Percentiles rank a stretch among this genome's conserved stretches.
These are phyloP conservation scores for Craterostigma plantagineum DNA, from an alignment of 257 asterid genomes.

Conservation along the genomic window DNA sequence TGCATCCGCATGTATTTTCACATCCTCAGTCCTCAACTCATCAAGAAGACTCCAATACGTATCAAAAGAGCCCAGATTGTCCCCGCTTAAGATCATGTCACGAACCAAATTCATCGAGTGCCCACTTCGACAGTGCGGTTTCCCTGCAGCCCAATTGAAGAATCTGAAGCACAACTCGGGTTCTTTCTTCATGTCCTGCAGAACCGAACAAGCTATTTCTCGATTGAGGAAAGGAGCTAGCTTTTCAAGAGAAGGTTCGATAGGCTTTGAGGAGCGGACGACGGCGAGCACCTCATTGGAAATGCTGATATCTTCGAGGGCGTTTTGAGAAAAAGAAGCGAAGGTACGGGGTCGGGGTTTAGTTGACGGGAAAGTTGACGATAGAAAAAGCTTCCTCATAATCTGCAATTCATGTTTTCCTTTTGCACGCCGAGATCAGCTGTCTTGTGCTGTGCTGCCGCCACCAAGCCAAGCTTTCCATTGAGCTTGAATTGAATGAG, in stretches of 20 bases:
- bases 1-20: constrained; percentile 22
- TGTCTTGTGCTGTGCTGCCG: no score
- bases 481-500: no score
- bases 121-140: constrained; percentile 13
- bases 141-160: constrained; percentile 20
- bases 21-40: constrained; percentile 20
- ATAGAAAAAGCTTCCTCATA: no score
- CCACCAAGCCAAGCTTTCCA: no score
- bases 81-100: constrained; percentile 23
- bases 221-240: constrained; percentile 23
- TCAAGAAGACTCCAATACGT: constrained; percentile 54
- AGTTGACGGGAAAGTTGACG: no score
- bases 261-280: constrained; percentile 16
- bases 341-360: no score
- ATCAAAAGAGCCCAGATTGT: constrained; percentile 20
- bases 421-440: no score
- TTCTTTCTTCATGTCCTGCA: constrained; percentile 19
- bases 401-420: no score
- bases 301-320: no score
- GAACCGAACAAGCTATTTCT: constrained; percentile 21
- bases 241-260: constrained; percentile 16
- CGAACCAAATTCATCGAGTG: constrained; percentile 17
- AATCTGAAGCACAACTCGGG: constrained; percentile 23
- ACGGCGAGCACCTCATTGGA: constrained; percentile 27
- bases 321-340: no score